phyloP scores from a whole-genome alignment of 2,329 filamentous ascomycete genomes.

The Ceratocystis huliohia region DNA sequence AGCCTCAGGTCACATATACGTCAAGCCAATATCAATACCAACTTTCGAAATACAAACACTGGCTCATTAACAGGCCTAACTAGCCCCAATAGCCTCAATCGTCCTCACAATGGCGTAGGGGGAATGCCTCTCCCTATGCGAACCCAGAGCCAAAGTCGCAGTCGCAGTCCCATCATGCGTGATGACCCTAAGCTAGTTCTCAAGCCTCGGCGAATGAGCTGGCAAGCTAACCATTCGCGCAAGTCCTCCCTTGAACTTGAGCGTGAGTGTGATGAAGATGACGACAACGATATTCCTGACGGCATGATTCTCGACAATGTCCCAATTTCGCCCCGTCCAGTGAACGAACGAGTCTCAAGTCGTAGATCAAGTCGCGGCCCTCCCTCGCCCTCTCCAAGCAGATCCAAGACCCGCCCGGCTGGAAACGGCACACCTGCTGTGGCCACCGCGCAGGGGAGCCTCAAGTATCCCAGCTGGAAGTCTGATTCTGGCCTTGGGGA shows the following conservation, averaged over 20 bases:
- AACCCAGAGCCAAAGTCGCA: constrained; percentile 28
- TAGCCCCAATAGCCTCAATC: constrained; percentile 10
- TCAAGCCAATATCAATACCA: constrained; percentile 33
- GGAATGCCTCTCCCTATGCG: constrained; percentile 19
- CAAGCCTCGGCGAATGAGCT: constrained; percentile 49
- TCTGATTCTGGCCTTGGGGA: constrained; percentile 32
- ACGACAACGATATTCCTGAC: constrained; percentile 65
- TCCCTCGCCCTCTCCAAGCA: constrained; percentile 17
- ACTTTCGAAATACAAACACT: constrained; percentile 41
- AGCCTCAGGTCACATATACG: constrained; percentile 36
- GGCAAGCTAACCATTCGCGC: constrained; percentile 52
- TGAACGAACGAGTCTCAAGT: constrained; percentile 35
- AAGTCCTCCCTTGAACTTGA: constrained; percentile 62
- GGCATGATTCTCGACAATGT: constrained; percentile 71
- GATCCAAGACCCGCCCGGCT: constrained; percentile 38
- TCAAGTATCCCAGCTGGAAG: constrained; percentile 45
- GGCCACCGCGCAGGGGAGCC: constrained; percentile 45
- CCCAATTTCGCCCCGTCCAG: constrained; percentile 61
- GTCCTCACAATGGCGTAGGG: constrained; percentile 16
- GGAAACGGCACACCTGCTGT: constrained; percentile 53
- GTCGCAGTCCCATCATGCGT: constrained; percentile 39
- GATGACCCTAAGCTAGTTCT: constrained; percentile 31
- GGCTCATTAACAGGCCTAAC: constrained; percentile 27
- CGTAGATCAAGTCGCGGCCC: constrained; percentile 17
- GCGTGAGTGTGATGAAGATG: constrained; percentile 61